Base-by-base conservation (phyloP, 2,329 filamentous ascomycete genomes). In the Fusarium proliferatum region DNA sequence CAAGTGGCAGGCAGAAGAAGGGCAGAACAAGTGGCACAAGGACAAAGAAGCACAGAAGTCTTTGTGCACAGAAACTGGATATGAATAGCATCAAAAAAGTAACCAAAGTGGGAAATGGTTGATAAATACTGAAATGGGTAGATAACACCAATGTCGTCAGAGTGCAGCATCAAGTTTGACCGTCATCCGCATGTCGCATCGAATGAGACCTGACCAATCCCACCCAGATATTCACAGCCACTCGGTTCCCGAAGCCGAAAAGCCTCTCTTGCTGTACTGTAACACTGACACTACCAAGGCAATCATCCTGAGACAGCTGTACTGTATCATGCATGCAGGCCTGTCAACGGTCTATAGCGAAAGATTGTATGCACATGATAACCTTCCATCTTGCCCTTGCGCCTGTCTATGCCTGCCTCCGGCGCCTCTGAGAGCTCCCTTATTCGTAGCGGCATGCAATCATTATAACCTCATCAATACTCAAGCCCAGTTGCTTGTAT, bases 401-500 rank as follows among this genome's bases (percentile, higher is more conserved):
- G 77, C 75, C 77, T 61, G 67, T 75, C 68, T 66, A 77, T 78
- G 68, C 74, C 74, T 74, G 69, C 69, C 72, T 63, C 58, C 53
- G 48, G 53, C 46, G 41, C 53, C 61, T 64, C 48, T 73, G 36
- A 63, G 49, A 61, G 52, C 52, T 58, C 63, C 56, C 55, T 53
- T 62, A 33, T 52, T 72, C 67, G 60, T 71, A 64, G 69, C 65
- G 64, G 67, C 67, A 67, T 76, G 73, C 73, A 77, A 63, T 76
- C 75, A 63, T 76, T 75, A 63, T 77, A 60, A 65, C 72, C 56
- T 76, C 64, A 64, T 74, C 68, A 52, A 58, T 39, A 45, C 30
- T 39, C 64, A 76, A 55, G 62, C 41, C 77, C 74, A 79, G 58
- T 63, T 71, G 55, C 69, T 71, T 65, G 72, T 73, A 34, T 91